Conservation (phyloP, 164 flowering plant species). For the Macadamia tetraphylla region DNA sequence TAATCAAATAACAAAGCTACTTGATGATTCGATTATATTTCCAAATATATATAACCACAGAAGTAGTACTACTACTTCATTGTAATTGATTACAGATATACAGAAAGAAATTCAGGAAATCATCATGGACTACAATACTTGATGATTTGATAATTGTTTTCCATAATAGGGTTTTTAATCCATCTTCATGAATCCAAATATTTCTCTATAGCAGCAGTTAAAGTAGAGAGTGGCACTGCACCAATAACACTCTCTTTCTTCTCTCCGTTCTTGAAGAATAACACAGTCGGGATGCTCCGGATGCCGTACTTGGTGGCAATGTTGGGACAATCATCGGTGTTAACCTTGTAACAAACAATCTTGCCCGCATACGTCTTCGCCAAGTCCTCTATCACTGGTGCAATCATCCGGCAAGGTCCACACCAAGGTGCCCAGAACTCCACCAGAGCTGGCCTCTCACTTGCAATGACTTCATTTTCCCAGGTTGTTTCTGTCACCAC, state of each 20-base stretch:
- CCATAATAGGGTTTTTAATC: not conserved
- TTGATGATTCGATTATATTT: too few relatives aligned
- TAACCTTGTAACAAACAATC: slow-evolving; percentile 54
- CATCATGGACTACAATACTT: not conserved
- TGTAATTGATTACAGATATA: not conserved
- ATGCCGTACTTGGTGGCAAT: slow-evolving; percentile 62
- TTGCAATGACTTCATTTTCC: slow-evolving; percentile 38
- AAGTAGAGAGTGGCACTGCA: slow-evolving; percentile 68
- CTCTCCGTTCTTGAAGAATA: slow-evolving; percentile 76
- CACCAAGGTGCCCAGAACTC: slow-evolving; percentile 98
- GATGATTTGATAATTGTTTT: not conserved
- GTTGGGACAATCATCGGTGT: slow-evolving; percentile 63
- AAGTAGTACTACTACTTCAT: not conserved
- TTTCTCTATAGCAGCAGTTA: slow-evolving; percentile 55
- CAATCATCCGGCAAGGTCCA: slow-evolving; percentile 83
- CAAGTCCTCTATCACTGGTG: slow-evolving; percentile 59
- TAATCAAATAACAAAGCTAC: too few relatives aligned
- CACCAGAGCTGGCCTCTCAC: slow-evolving; percentile 48
- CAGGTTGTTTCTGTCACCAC: slow-evolving; percentile 57
- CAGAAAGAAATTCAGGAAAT: not conserved
- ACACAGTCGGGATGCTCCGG: slow-evolving; percentile 74
- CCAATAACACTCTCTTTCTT: slow-evolving; percentile 73
- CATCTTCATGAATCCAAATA: slow-evolving; percentile 28
- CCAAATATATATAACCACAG: too few relatives aligned
- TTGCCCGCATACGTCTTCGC: slow-evolving; percentile 65